Evolutionary conservation across 768 basidiomycete species (phyloP).

Genomic region (Rhizopogon vesiculosus): DNA sequence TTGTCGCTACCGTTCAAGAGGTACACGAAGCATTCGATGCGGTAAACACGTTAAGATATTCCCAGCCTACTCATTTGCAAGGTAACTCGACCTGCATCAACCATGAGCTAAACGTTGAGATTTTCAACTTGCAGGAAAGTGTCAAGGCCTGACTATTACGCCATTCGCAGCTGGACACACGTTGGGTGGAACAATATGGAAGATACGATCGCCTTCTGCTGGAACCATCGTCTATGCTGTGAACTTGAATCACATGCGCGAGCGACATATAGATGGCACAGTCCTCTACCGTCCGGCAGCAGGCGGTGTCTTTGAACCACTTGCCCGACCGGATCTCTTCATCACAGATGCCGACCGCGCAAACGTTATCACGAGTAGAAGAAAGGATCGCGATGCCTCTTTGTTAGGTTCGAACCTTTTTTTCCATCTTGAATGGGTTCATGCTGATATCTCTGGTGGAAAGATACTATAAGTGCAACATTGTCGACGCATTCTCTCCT

Average conservation of each 20-base stretch:
- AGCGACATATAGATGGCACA: slow-evolving; percentile 93
- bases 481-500: slow-evolving; percentile 79
- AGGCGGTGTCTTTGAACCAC: slow-evolving; percentile 80
- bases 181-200: slow-evolving; percentile 96
- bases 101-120: background rate
- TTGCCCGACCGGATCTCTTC: slow-evolving; percentile 86
- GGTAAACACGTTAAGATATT: slow-evolving; percentile 89
- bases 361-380: slow-evolving; percentile 75
- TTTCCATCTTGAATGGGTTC: background rate
- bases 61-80: slow-evolving; percentile 92
- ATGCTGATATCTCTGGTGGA: slow-evolving; percentile 40
- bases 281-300: slow-evolving; percentile 72
- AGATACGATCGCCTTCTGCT: slow-evolving; percentile 94
- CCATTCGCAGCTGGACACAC: slow-evolving; percentile 95
- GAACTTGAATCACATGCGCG: slow-evolving; percentile 92
- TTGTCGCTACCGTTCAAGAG: slow-evolving; percentile 74
- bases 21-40: slow-evolving; percentile 92
- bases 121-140: slow-evolving; percentile 55
- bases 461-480: slow-evolving; percentile 72
- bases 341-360: slow-evolving; percentile 91
- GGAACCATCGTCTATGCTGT: slow-evolving; percentile 96
- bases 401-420: slow-evolving; percentile 60
- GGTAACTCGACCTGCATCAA: slow-evolving; percentile 39
- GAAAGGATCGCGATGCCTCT: slow-evolving; percentile 87
- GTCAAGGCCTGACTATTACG: slow-evolving; percentile 89